Conservation (phyloP, 1,284 basidiomycete genomes). For the Vanrija sp. region DNA sequence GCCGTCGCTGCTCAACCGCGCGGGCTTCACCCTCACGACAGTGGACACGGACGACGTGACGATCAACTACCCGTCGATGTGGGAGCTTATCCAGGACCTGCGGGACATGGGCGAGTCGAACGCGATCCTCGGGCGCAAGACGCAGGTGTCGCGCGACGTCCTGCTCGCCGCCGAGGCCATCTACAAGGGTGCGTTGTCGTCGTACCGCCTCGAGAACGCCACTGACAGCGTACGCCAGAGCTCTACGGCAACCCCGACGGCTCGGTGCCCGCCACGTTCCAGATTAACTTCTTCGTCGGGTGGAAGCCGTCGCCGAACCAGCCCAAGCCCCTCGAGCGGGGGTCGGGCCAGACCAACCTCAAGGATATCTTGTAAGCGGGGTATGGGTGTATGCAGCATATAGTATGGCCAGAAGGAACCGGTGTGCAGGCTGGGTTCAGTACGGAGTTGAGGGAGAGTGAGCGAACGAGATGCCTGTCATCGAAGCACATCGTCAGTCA, state of each 20-base stretch:
- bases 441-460: too few relatives aligned
- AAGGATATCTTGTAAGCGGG: conserved; percentile 66
- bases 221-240: conserved; percentile 52
- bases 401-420: too few relatives aligned
- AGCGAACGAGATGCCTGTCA: too few relatives aligned
- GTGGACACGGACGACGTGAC: conserved; percentile 93
- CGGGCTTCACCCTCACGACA: conserved; percentile 89
- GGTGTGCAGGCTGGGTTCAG: too few relatives aligned
- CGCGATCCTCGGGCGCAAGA: conserved; percentile 74
- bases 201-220: too few relatives aligned
- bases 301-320: conserved; percentile 90
- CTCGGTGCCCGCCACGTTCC: conserved; percentile 88
- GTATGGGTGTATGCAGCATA: neutral
- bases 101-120: conserved; percentile 96
- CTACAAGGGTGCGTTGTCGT: conserved; percentile 65
- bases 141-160: conserved; percentile 73
- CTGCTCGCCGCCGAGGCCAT: conserved; percentile 86
- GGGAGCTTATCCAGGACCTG: conserved; percentile 91
- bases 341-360: conserved; percentile 73
- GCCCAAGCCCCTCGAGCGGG: conserved; percentile 77
- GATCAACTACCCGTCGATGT: conserved; percentile 90
- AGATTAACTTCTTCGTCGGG: conserved; percentile 97
- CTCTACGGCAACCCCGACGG: conserved; percentile 80
- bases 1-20: conserved; percentile 83
- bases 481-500: too few relatives aligned